Evolutionary conservation across 805 yeast species (phyloP), one percentile per base, ranked within the genome.

Genomic region (Lachancea sp.): DNA sequence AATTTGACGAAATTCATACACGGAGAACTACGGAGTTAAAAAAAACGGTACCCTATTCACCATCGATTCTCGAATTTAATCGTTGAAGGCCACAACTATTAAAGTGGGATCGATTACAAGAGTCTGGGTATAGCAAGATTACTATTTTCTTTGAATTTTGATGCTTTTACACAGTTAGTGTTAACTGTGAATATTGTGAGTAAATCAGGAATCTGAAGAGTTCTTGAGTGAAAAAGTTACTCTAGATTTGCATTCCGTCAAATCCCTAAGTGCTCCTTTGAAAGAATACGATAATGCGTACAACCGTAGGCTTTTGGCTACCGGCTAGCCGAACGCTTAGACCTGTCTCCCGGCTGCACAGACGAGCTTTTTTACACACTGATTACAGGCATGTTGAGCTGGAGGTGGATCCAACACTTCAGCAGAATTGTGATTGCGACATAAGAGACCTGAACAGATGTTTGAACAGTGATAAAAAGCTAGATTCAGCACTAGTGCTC

Each of bases 401-500:
- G 20, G 36, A 37, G 22, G n/a, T 36, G 11, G 20, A 17, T 12
- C 31, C 34, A 11, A n/a, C 26, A 2, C 19, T 50, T 3, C 43
- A 42, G 16, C 45, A 50, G 9, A 17, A 25, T 8, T 51, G 53
- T 36, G 50, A 54, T 33, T 54, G 60, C 36, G 56, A 54, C 29
- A 47, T 45, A 26, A 43, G 47, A 5, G 38, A 38, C 7, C 25
- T 57, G 18, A 56, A 56, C 37, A 36, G 41, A 4, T 41, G 11
- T 8, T 38, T 56, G 33, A 51, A 51, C 8, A 8, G 34, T 8
- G 47, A 46, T n/a, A 37, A 22, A 3, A 44, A 47, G 19, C 37
- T 60, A 15, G 55, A 55, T 27, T 27, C 26, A 5, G 20, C 41
- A 13, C 34, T 47, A 2, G 31, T 44, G 36, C 35, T 59, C 18